Evolutionary conservation across 108 stramenopile genomes (phyloP).

Genomic region (Cyclotella kingstonii): DNA sequence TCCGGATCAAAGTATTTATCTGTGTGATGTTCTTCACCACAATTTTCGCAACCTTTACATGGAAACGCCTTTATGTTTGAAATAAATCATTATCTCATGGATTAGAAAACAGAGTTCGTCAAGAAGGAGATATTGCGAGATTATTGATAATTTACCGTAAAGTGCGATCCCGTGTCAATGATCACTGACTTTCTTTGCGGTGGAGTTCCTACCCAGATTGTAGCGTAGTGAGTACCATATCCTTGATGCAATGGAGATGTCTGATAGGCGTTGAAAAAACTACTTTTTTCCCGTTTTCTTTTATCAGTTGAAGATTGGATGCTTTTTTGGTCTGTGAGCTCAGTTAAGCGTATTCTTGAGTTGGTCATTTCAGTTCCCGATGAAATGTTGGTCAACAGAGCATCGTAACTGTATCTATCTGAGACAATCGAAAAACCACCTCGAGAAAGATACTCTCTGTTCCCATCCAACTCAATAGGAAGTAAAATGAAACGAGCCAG

Average conservation of each 20-base stretch:
- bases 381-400: no score
- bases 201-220: constrained; percentile 88
- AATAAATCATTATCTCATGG: no score
- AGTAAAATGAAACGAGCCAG: constrained; percentile 15
- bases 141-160: no score
- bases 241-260: constrained; percentile 63
- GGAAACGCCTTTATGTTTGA: no score
- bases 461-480: background rate
- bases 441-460: no score
- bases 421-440: no score
- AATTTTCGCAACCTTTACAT: constrained; percentile 72
- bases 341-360: background rate
- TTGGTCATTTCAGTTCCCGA: no score
- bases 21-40: constrained; percentile 88
- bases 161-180: constrained; percentile 93
- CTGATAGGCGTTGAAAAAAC: constrained; percentile 33
- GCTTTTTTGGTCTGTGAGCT: background rate
- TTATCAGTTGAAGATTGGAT: background rate
- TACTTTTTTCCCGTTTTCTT: constrained; percentile 16
- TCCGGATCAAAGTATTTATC: constrained; percentile 86
- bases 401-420: background rate
- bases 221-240: constrained; percentile 92
- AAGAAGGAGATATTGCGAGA: no score
- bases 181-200: constrained; percentile 93
- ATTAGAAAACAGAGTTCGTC: no score